phyloP scores from a whole-genome alignment of 768 basidiomycete genomes.

The Tulasnella sp. region DNA sequence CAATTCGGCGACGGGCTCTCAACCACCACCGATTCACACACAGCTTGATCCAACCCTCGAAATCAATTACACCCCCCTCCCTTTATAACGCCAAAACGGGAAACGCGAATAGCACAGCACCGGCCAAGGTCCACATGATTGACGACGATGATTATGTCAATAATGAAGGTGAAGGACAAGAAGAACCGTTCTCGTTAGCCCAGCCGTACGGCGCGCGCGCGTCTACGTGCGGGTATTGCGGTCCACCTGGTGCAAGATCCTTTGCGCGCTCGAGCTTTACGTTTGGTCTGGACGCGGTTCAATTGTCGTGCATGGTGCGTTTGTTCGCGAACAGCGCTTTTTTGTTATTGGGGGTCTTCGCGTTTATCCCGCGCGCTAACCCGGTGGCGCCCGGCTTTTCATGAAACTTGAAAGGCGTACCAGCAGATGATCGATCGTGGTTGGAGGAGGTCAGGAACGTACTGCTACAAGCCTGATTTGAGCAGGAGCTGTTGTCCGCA shows the following conservation, averaged over 20 bases:
- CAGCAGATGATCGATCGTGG: constrained; percentile 83
- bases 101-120: background rate
- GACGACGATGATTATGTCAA: background rate
- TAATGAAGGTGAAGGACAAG: background rate
- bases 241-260: constrained; percentile 51
- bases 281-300: background rate
- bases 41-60: too few relatives aligned
- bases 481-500: constrained; percentile 85
- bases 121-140: background rate
- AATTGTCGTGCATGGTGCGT: constrained; percentile 29
- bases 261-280: background rate
- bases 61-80: background rate
- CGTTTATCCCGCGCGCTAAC: background rate
- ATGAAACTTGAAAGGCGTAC: constrained; percentile 57
- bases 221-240: constrained; percentile 70
- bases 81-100: background rate
- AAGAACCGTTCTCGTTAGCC: constrained; percentile 4
- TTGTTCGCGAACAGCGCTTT: too few relatives aligned
- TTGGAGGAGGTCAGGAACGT: constrained; percentile 81
- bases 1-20: too few relatives aligned
- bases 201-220: constrained; percentile 18
- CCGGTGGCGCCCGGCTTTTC: background rate
- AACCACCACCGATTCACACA: too few relatives aligned
- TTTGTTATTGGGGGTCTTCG: too few relatives aligned
- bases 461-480: constrained; percentile 88